Percentiles rank a stretch among this genome's conserved stretches.
Conservation (phyloP, 2,329 filamentous ascomycete genomes). For the Lachnum nothofagi region DNA sequence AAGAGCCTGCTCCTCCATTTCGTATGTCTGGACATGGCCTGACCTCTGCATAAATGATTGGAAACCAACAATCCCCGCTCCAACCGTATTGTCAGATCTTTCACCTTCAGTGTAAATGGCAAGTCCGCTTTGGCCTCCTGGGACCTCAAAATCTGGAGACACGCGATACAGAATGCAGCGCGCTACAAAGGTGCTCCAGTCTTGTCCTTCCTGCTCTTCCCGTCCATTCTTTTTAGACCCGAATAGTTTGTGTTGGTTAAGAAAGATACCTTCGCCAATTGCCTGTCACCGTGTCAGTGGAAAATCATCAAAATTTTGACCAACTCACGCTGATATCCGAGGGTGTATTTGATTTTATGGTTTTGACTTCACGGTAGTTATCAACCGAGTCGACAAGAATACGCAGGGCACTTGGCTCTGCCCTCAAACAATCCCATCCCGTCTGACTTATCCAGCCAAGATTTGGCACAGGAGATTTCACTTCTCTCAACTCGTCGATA, state of each 20-base stretch:
- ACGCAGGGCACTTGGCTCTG: neutral
- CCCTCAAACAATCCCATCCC: slow-evolving; percentile 1
- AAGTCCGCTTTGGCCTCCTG: slow-evolving; percentile 2
- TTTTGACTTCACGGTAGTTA: neutral
- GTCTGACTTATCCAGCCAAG: slow-evolving; percentile 1
- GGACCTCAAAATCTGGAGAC: slow-evolving; percentile 1
- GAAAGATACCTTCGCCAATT: slow-evolving; percentile 5
- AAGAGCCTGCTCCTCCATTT: slow-evolving; percentile 5
- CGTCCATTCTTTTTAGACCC: neutral
- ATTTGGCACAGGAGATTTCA: slow-evolving; percentile 1
- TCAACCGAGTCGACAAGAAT: neutral
- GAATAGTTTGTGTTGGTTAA: neutral
- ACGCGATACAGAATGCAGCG: slow-evolving; percentile 3
- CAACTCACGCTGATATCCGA: neutral
- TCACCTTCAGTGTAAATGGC: slow-evolving; percentile 2
- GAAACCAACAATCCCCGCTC: slow-evolving; percentile 2
- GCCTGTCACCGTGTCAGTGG: neutral
- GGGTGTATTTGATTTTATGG: neutral
- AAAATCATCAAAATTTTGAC: neutral
- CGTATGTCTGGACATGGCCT: slow-evolving; percentile 3
- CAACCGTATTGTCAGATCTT: neutral
- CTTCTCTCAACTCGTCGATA: neutral
- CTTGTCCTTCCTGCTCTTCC: neutral
- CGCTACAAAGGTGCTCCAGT: slow-evolving; percentile 2
- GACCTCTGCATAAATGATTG: slow-evolving; percentile 5